Evolutionary conservation across 129 eudicot genomes (phyloP), one percentile per base, ranked within the genome.

Genomic region (Kitagawia praeruptora): DNA sequence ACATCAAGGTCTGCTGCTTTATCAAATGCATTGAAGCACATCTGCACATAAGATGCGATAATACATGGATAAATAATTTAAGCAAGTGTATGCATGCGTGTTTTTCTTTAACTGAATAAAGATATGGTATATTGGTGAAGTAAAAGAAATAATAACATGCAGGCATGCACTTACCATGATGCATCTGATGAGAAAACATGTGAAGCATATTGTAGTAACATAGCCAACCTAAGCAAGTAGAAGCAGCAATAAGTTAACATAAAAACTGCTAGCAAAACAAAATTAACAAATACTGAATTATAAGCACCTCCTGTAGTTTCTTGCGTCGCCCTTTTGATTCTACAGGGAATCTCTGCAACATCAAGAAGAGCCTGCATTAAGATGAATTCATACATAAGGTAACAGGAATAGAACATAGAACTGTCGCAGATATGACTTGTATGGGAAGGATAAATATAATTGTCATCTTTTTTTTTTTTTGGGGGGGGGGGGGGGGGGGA

Each of bases 291-390:
- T 75, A 75, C 75, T 25, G 25, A 34, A 51, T 39, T 46, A 70
- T 12, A 48, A 34, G 23, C 81, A 88, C 97, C 92, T 95, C 98
- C 81, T 85, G 96, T 45, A 95, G 87, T 87, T 95, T 95, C 88
- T 89, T 92, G 53, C 93, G 92, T 54, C 98, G 82, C 72, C 97
- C 97, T 85, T 86, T 90, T 71, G 98, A 94, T 83, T 92, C 96
- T 58, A 94, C 97, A 69, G 98, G 98, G 77, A 95, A 95, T 28
- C 96, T 88, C 63, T 90, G 89, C 81, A 95, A 85, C 97, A 95
- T 95, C 70, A 90, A 77, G 89, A 95, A 95, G 76, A 95, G 93
- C 94, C 98, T 93, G 87, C 84, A 87, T 13, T 67, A 83, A 64
- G 40, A 78, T 28, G 66, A 74, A 76, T 37, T 76, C 63, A 75